Evolutionary conservation across 2,329 filamentous ascomycete genomes (phyloP).

Genomic region (Rutstroemia sp.): DNA sequence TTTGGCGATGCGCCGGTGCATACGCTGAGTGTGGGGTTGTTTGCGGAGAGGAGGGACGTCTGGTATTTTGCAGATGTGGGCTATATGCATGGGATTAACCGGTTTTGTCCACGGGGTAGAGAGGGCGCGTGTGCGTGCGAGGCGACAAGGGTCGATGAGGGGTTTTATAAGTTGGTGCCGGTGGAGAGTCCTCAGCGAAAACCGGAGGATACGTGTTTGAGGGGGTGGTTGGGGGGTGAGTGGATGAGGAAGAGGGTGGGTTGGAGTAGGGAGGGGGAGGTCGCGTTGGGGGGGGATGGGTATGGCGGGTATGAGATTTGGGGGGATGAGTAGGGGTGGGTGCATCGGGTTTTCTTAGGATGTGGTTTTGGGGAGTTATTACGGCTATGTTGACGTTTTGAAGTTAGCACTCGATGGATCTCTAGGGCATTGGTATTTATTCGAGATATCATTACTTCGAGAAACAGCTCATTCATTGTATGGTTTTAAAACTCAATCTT

Average conservation of each 20-base stretch:
- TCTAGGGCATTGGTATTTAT: too few species aligned
- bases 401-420: too few species aligned
- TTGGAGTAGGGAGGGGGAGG: conserved; percentile 36
- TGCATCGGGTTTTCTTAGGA: too few species aligned
- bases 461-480: too few species aligned
- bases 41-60: conserved; percentile 83
- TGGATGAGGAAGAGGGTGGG: conserved; percentile 37
- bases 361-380: too few species aligned
- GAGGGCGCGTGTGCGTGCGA: conserved; percentile 35
- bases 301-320: conserved; percentile 34
- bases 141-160: conserved; percentile 37
- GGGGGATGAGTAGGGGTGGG: neutral
- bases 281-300: conserved; percentile 36
- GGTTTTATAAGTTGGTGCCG: conserved; percentile 41
- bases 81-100: conserved; percentile 70
- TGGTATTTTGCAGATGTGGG: conserved; percentile 98
- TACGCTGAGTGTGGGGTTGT: conserved; percentile 79
- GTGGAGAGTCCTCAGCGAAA: conserved; percentile 40
- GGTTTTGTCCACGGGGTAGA: conserved; percentile 31
- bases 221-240: conserved; percentile 36
- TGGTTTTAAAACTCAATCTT: too few species aligned
- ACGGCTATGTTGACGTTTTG: too few species aligned
- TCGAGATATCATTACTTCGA: too few species aligned
- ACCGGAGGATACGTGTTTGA: conserved; percentile 39
- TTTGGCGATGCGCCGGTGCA: conserved; percentile 97